Conservation (phyloP, 2,329 filamentous ascomycete species). For the Daldinia sp. region DNA sequence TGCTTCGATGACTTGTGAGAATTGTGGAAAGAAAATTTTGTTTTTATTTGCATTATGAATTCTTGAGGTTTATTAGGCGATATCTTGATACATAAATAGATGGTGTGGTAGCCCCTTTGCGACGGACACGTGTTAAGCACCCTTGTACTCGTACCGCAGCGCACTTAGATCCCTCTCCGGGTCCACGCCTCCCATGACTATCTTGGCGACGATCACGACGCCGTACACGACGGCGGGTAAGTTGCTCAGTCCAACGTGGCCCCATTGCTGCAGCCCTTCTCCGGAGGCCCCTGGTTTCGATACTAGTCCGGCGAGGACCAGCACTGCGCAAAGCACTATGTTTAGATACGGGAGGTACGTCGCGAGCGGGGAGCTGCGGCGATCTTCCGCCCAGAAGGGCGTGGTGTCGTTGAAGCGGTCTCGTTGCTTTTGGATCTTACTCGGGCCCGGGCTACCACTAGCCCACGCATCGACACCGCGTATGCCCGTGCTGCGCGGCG, state of each 20-base stretch:
- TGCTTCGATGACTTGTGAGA: background rate
- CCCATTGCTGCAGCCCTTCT: conserved; percentile 34
- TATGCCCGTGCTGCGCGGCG: conserved; percentile 64
- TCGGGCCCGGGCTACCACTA: conserved; percentile 38
- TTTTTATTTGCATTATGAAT: background rate
- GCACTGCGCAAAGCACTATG: conserved; percentile 60
- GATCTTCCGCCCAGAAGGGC: background rate
- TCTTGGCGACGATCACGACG: conserved; percentile 68
- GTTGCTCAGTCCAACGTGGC: conserved; percentile 55
- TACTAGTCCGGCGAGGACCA: conserved; percentile 56
- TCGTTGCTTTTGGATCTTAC: background rate
- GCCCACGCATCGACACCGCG: conserved; percentile 54
- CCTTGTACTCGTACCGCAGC: conserved; percentile 73
- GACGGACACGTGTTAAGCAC: conserved; percentile 53
- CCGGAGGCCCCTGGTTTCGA: conserved; percentile 41
- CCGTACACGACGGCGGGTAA: conserved; percentile 67
- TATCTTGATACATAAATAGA: background rate
- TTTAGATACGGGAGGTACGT: conserved; percentile 69
- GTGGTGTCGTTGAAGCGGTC: background rate
- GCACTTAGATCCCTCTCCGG: conserved; percentile 69
- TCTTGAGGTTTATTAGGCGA: background rate
- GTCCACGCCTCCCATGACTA: conserved; percentile 73
- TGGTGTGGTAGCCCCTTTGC: background rate
- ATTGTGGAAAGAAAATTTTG: background rate
- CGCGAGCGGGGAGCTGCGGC: conserved; percentile 58